A percentile compares a stretch with the other conserved stretches of the same genome.
Evolutionary conservation across 2,329 filamentous ascomycete species (phyloP).

Genomic region (Aspergillus tanneri): DNA sequence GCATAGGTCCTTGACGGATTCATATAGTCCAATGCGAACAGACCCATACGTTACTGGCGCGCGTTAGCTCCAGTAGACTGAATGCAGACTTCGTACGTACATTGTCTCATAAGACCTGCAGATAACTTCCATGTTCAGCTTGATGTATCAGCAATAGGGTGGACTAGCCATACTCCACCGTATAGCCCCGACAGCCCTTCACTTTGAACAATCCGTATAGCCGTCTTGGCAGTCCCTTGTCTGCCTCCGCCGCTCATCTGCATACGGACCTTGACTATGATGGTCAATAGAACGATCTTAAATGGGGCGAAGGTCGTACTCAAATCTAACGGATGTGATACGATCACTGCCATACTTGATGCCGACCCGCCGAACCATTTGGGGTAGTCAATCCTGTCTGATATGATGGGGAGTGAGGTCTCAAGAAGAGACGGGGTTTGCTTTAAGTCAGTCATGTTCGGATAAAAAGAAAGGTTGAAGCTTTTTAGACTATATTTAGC

Average conservation of each 20-base stretch:
- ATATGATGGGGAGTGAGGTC: too few species aligned
- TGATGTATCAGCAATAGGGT: neutral
- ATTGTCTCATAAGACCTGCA: conserved; percentile 24
- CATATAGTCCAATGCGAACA: conserved; percentile 27
- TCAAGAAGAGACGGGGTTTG: too few species aligned
- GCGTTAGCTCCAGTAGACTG: neutral
- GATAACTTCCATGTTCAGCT: conserved; percentile 16
- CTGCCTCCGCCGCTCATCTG: conserved; percentile 20
- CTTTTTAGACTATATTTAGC: too few species aligned
- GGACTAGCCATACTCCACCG: conserved; percentile 17
- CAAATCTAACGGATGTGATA: conserved; percentile 28
- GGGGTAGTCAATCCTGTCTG: conserved; percentile 13
- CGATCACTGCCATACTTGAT: conserved; percentile 29
- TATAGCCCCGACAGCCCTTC: conserved; percentile 22
- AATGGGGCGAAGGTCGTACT: conserved; percentile 12
- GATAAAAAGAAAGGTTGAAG: too few species aligned
- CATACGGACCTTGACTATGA: conserved; percentile 26
- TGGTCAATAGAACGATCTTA: neutral
- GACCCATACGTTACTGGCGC: conserved; percentile 26
- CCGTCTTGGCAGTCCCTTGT: conserved; percentile 17
- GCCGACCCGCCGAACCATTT: conserved; percentile 23
- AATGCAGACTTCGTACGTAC: conserved; percentile 3
- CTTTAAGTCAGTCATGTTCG: too few species aligned
- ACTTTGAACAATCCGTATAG: conserved; percentile 17
- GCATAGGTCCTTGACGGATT: conserved; percentile 21